Evolutionary conservation across 75 land plant species (phyloP).

Genomic region (Pinus albicaulis): DNA sequence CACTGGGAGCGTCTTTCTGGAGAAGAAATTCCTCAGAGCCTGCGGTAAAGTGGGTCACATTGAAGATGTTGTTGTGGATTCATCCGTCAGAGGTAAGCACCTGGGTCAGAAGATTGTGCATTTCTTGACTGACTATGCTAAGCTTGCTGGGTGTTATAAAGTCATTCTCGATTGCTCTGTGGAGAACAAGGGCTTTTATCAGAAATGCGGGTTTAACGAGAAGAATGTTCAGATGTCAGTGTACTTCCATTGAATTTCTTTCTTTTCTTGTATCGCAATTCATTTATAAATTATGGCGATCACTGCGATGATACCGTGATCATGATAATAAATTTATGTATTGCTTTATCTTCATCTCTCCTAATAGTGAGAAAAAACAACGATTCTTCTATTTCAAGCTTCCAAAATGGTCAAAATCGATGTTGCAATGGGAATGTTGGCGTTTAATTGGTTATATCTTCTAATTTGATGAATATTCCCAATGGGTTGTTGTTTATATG

Average conservation of each 20-base stretch:
- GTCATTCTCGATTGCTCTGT: slow-evolving; percentile 60
- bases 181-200: slow-evolving; percentile 55
- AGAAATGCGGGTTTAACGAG: slow-evolving; percentile 56
- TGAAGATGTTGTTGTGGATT: slow-evolving; percentile 78
- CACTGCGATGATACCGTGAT: background rate
- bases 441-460: too few relatives aligned
- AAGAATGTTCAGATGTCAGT: slow-evolving; percentile 55
- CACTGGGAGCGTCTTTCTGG: slow-evolving; percentile 46
- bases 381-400: too few relatives aligned
- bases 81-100: slow-evolving; percentile 48
- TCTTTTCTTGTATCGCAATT: background rate
- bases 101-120: slow-evolving; percentile 55
- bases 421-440: too few relatives aligned
- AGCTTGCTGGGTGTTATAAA: slow-evolving; percentile 59
- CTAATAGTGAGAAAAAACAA: too few relatives aligned
- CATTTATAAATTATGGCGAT: background rate
- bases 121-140: slow-evolving; percentile 41
- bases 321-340: background rate
- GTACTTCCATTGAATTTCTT: slow-evolving; percentile 25
- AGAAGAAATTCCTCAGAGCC: slow-evolving; percentile 46
- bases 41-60: slow-evolving; percentile 60
- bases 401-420: too few relatives aligned
- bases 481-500: too few relatives aligned
- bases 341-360: background rate
- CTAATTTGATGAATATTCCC: too few relatives aligned